Evolutionary conservation across 2,329 filamentous ascomycete genomes (phyloP), one percentile per base, ranked within the genome.

Genomic region (Teratosphaeria zuluensis): DNA sequence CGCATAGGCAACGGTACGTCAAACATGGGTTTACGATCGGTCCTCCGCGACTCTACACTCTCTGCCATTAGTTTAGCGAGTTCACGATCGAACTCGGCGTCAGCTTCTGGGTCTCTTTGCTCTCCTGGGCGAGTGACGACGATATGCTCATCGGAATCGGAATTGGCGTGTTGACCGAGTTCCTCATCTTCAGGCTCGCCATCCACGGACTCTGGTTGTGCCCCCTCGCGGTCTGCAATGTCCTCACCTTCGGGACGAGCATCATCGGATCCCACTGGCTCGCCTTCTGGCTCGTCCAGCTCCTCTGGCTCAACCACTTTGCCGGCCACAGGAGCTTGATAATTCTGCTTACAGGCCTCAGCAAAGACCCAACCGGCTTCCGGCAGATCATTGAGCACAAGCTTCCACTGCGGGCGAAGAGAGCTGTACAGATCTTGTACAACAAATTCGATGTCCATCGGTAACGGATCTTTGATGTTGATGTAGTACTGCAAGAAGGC

Each of bases 61-160:
- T 99, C 94, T 55, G 92, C 84, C 92, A 99, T 97, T 84, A 99
- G 89, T 74, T 95, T 96, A 42, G 94, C 92, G 73, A 96, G 94
- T 74, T 97, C 94, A 67, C 92, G 89, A 70, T 99, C 95, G 71
- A 99, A 99, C 51, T 99, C 94, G 6, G 92, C 94, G 69, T 99
- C 94, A 48, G 88, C 90, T 75, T 96, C 92, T 0, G 92, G 92
- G 65, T 99, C 92, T 58, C 92, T 82, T 66, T 92, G 84, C 71
- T 96, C 90, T 72, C 96, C 89, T 69, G 92, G 87, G 61, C 92
- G 86, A 52, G 90, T 95, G 54, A 99, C 92, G 51, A 96, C 83
- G 65, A 97, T 95, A 28, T 89, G 85, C 71, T 97, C 92, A 63
- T 96, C 91, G 63, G 82, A 80, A 21, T 87, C 88, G 48, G 86